Base-by-base conservation (phyloP, 768 basidiomycete species). In the Cyclocybe cylindracea region DNA sequence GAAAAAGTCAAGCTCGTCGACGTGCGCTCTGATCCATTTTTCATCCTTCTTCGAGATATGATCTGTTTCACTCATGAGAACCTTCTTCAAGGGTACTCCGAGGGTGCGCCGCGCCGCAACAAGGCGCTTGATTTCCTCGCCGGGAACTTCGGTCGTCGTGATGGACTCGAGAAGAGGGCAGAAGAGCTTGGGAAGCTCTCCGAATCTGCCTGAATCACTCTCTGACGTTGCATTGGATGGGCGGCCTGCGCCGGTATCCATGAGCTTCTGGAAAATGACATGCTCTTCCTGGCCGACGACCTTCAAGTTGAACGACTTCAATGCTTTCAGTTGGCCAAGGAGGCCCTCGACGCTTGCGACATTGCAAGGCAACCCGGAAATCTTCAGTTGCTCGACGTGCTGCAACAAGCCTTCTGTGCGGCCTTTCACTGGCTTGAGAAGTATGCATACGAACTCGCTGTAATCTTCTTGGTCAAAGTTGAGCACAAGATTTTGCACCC, bases 401-500 rank as follows among this genome's bases (percentile, higher is more conserved):
- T 66, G 67, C 38, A 88, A 73, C 8, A 85, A 46, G 10, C 78
- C 77, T 49, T 75, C 72, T 11, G 64, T 64, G 41, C 71, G 70
- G 8, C 70, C 69, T 4, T 70, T 68, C 36, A 70, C 64, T 1
- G 77, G 74, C 4, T 50, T 59, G 13, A 74, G 64, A 18, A 89
- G 73, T 44, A 74, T 71, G 33, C 61, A 53, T 29, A 78, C 71
- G 47, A 89, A 70, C 0, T 73, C 68, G 5, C 73, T 73, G 59
- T 75, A 86, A 55, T 89, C 86, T 13, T 71, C 75, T 1, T 70
- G 63, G 43, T 82, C 78, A 50, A 83, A 79, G 57, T 86, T 78
- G n/a, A 90, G 72, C 5, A 71, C 70, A n/a, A 81, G 70, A 31
- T 64, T 65, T 2, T 62, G 66, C 10, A 79, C 55, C 40, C 70